Conservation (phyloP, 1,284 basidiomycete genomes). For the Gymnopus androsaceus region DNA sequence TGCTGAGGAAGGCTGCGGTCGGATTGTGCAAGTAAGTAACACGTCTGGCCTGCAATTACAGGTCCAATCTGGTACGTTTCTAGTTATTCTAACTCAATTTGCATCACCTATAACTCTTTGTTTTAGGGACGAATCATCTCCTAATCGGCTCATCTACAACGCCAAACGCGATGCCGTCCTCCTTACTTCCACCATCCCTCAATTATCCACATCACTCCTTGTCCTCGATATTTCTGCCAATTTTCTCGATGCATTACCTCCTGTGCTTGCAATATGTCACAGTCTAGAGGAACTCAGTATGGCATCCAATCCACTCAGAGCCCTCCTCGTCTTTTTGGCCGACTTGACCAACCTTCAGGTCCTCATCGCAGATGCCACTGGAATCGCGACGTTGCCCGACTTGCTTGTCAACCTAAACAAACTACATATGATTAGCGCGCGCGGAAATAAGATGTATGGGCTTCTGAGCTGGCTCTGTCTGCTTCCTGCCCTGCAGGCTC, state of each 20-base stretch:
- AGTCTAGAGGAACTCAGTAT: conserved; percentile 93
- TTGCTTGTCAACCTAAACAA: conserved; percentile 68
- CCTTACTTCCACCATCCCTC: conserved; percentile 67
- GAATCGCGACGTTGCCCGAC: conserved; percentile 73
- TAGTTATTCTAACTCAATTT: conserved; percentile 8
- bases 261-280: conserved; percentile 73
- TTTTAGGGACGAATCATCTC: conserved; percentile 84
- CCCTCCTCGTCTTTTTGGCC: conserved; percentile 81
- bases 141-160: conserved; percentile 77
- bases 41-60: conserved; percentile 61
- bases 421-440: conserved; percentile 85
- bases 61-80: conserved; percentile 64
- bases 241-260: conserved; percentile 80
- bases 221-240: conserved; percentile 91
- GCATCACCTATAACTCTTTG: conserved; percentile 12
- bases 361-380: conserved; percentile 87
- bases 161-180: conserved; percentile 74
- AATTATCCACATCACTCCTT: conserved; percentile 75
- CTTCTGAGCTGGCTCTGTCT: conserved; percentile 93
- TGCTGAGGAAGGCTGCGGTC: conserved; percentile 78
- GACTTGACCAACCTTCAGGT: conserved; percentile 80
- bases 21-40: conserved; percentile 73
- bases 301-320: conserved; percentile 85
- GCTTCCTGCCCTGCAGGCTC: conserved; percentile 78
- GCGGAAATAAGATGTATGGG: conserved; percentile 86